These are phyloP conservation scores for Mychonastes homosphaera DNA, from an alignment of 139 green algal genomes.

Conservation along the genomic window DNA sequence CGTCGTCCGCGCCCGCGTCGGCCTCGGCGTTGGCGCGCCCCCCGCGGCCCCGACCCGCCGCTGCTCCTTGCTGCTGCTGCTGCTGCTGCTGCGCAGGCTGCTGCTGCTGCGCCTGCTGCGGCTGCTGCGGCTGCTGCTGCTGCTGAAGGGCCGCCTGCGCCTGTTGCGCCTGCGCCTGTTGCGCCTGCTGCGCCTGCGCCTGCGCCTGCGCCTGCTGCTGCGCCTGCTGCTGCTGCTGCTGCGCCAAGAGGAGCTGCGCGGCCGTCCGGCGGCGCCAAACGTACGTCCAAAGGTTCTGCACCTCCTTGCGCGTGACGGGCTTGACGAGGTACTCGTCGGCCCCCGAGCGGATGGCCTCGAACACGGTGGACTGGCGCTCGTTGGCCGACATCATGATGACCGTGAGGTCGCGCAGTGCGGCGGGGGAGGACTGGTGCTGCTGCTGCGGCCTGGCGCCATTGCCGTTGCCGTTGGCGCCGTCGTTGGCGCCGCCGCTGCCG, in stretches of 20 bases:
- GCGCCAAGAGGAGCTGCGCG: neutral
- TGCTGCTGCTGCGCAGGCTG: neutral
- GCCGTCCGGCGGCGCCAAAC: constrained; percentile 50
- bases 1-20: too few relatives aligned
- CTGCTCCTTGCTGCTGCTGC: constrained; percentile 14
- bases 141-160: constrained; percentile 11
- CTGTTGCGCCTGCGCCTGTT: constrained; percentile 2
- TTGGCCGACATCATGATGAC: constrained; percentile 79
- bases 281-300: constrained; percentile 83
- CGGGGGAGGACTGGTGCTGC: neutral
- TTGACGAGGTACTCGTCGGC: constrained; percentile 92
- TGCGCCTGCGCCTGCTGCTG: neutral
- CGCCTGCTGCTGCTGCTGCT: constrained; percentile 4
- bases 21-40: too few relatives aligned
- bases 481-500: neutral
- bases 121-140: neutral
- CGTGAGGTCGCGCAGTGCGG: neutral
- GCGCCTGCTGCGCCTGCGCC: neutral
- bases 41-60: too few relatives aligned
- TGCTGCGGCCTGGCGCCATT: neutral
- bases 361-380: constrained; percentile 67
- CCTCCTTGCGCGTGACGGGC: constrained; percentile 80
- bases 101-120: neutral
- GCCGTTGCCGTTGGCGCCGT: neutral
- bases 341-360: constrained; percentile 62